Evolutionary conservation across 225 moss, liverwort and hornwort species (phyloP), one percentile per base, ranked within the genome.

Genomic region (Rhytidiadelphus loreus): DNA sequence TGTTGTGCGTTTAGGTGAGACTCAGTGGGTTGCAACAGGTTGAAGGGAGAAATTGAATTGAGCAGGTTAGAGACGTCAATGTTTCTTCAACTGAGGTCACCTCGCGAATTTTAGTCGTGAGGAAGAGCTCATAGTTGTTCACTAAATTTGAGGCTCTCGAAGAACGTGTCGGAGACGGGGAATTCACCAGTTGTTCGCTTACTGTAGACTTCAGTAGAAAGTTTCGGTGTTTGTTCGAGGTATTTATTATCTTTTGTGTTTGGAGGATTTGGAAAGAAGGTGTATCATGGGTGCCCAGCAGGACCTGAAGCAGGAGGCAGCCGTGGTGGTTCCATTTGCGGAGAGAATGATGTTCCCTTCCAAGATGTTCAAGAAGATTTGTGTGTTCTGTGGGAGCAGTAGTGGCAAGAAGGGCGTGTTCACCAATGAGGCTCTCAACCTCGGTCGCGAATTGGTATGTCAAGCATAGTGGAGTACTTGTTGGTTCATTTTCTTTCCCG

Each of bases 321-420:
- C 78, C 8, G 44, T 82, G 33, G 69, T 82, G 11, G 85, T 82
- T 37, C 86, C 89, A 8, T 91, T 62, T 26, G 83, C 24, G 81
- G 89, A 89, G 91, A 91, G 83, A 56, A 44, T 70, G 35, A 56
- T 69, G 70, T 63, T 76, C 13, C 41, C 88, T 46, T 90, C 93
- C 64, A 92, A 92, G 88, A 86, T 83, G n/a, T 93, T 93, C 75
- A 90, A 88, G 89, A 93, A 90, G 87, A 93, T 93, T 58, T 93
- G 93, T 23, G 93, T 93, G 24, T 93, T 93, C 66, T 93, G 93
- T 60, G 92, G 92, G 59, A 93, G 93, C 39, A 90, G 90, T 59
- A 92, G 89, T 55, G 93, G 93, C 83, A 93, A 93, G 87, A 93
- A 93, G 77, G 93, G 89, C 57, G 92, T 89, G 69, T 93, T 93